Evolutionary conservation across 2,329 filamentous ascomycete genomes (phyloP).

Genomic region (Neopestalotiopsis rosae): DNA sequence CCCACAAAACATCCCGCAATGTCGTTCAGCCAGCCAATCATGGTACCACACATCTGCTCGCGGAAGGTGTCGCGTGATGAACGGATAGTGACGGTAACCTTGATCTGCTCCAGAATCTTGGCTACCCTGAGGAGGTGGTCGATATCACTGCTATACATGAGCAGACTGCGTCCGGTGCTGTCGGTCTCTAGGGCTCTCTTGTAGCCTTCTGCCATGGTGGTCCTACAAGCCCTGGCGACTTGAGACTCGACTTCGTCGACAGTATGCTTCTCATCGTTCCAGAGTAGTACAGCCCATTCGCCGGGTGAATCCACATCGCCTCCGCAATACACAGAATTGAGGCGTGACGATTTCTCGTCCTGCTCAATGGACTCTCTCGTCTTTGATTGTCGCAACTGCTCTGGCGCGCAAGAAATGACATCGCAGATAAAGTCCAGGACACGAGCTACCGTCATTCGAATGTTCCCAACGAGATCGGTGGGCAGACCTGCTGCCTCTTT

Average conservation of each 20-base stretch:
- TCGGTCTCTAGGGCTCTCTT: constrained; percentile 87
- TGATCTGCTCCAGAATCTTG: constrained; percentile 90
- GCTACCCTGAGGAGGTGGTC: constrained; percentile 77
- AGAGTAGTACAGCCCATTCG: constrained; percentile 86
- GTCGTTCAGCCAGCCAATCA: constrained; percentile 94
- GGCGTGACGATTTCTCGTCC: constrained; percentile 81
- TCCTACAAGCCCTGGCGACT: constrained; percentile 85
- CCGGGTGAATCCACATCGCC: constrained; percentile 69
- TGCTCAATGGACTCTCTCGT: constrained; percentile 78
- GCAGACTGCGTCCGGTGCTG: constrained; percentile 82
- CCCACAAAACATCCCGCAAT: constrained; percentile 89
- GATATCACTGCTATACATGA: constrained; percentile 78
- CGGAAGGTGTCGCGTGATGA: constrained; percentile 94
- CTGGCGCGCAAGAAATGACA: constrained; percentile 95
- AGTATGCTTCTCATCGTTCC: constrained; percentile 99
- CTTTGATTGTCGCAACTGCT: constrained; percentile 88
- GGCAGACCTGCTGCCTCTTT: constrained; percentile 67
- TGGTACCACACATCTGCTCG: constrained; percentile 98
- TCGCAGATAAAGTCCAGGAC: constrained; percentile 96
- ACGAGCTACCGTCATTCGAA: constrained; percentile 84
- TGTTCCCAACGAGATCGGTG: constrained; percentile 75
- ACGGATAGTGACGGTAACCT: constrained; percentile 92
- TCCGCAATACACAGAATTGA: constrained; percentile 77
- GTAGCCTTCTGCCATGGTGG: constrained; percentile 71
- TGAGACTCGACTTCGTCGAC: constrained; percentile 89